Evolutionary conservation across 148 eudicot species (phyloP).

Genomic region (Linanthus parryae): DNA sequence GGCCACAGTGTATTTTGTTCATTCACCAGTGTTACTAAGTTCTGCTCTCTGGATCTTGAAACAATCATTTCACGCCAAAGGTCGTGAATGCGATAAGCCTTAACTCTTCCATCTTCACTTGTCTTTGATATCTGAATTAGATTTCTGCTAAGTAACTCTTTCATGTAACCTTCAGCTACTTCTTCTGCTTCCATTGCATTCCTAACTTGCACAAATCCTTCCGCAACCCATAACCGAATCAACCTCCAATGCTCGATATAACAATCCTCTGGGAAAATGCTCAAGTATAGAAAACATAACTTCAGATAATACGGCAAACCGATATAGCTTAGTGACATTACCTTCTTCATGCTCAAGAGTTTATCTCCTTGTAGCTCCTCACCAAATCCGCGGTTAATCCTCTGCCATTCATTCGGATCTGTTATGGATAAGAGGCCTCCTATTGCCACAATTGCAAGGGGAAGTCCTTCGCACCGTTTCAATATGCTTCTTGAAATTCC

Average conservation of each 20-base stretch:
- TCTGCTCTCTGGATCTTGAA: slow-evolving; percentile 6
- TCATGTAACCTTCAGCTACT: slow-evolving; percentile 9
- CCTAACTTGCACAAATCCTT: slow-evolving; percentile 14
- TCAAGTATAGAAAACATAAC: slow-evolving; percentile 10
- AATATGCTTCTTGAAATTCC: slow-evolving; percentile 5
- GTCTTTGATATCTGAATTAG: slow-evolving; percentile 1
- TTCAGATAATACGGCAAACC: slow-evolving; percentile 12
- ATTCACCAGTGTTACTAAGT: neutral
- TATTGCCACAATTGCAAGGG: slow-evolving; percentile 1
- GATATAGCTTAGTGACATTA: slow-evolving; percentile 6
- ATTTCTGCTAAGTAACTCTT: slow-evolving; percentile 8
- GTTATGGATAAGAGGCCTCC: slow-evolving; percentile 4
- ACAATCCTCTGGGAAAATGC: slow-evolving; percentile 11
- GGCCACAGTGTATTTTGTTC: neutral
- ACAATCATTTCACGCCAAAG: slow-evolving; percentile 6
- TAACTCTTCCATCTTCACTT: slow-evolving; percentile 7
- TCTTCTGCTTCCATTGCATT: slow-evolving; percentile 11
- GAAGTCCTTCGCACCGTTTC: slow-evolving; percentile 11
- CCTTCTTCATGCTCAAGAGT: slow-evolving; percentile 3
- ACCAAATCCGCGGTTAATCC: slow-evolving; percentile 1
- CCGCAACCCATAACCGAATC: slow-evolving; percentile 10
- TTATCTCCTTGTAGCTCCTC: slow-evolving; percentile 4
- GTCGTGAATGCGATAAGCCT: slow-evolving; percentile 6
- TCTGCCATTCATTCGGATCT: slow-evolving; percentile 6
- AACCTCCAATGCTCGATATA: slow-evolving; percentile 10